Evolutionary conservation across 352 stramenopile genomes (phyloP).

Genomic region (Sclerospora graminicola): DNA sequence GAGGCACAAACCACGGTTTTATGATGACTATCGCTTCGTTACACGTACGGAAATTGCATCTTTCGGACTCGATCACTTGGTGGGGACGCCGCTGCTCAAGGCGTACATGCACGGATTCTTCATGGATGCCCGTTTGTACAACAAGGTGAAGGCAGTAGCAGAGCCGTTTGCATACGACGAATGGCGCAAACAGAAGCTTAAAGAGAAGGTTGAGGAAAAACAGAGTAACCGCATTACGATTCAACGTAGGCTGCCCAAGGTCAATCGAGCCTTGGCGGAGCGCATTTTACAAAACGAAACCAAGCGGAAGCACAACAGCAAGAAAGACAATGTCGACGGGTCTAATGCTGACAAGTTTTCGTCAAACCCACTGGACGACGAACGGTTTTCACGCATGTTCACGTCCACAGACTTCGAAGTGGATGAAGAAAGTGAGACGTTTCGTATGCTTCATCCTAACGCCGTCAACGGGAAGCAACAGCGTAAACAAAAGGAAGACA

Average conservation of each 20-base stretch:
- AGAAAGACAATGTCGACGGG: conserved; percentile 20
- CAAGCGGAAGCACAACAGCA: conserved; percentile 56
- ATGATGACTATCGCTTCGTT: conserved; percentile 99
- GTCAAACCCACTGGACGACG: conserved; percentile 87
- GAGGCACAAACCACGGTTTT: conserved; percentile 89
- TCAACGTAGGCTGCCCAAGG: conserved; percentile 76
- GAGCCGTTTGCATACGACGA: conserved; percentile 98
- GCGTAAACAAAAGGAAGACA: conserved; percentile 77
- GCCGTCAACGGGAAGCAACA: conserved; percentile 63
- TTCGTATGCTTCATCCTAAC: conserved; percentile 92
- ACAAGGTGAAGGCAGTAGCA: conserved; percentile 92
- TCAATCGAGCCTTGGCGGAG: conserved; percentile 86
- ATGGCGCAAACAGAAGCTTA: conserved; percentile 94
- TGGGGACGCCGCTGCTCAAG: conserved; percentile 94
- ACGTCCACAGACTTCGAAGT: conserved; percentile 96
- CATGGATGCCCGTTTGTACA: conserved; percentile 97
- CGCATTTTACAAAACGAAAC: conserved; percentile 62
- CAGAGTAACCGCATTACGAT: conserved; percentile 86
- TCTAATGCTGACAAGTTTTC: conserved; percentile 19
- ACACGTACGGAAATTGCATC: conserved; percentile 90
- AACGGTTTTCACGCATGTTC: conserved; percentile 97
- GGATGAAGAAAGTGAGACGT: conserved; percentile 94
- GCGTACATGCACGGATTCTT: conserved; percentile 99
- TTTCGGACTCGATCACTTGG: conserved; percentile 95
- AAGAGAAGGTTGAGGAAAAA: conserved; percentile 89